A percentile compares a stretch with the other conserved stretches of the same genome.
These are phyloP conservation scores for Liquidambar formosana DNA, from an alignment of 164 flowering plant species.

Conservation along the genomic window DNA sequence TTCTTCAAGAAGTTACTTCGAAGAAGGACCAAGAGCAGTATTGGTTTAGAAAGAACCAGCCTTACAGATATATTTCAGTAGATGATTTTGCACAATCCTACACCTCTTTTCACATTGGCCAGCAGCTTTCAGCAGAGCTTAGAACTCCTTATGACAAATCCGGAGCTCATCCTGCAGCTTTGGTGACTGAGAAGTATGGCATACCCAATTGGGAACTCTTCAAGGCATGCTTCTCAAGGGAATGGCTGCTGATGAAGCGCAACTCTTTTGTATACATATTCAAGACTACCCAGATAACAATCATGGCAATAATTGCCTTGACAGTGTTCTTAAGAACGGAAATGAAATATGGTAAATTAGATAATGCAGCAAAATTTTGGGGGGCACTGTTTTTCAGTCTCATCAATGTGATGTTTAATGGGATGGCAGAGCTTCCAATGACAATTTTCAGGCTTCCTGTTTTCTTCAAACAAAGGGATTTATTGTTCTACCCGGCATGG, in stretches of 20 bases:
- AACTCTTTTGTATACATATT: conserved; percentile 55
- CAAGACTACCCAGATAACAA: conserved; percentile 57
- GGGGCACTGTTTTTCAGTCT: conserved; percentile 65
- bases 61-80: conserved; percentile 41
- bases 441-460: conserved; percentile 60
- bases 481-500: conserved; percentile 65
- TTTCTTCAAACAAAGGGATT: conserved; percentile 64
- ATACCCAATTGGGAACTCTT: conserved; percentile 53
- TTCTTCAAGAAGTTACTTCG: conserved; percentile 66
- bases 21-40: conserved; percentile 66
- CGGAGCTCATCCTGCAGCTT: conserved; percentile 53
- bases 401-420: conserved; percentile 65
- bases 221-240: conserved; percentile 54
- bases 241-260: conserved; percentile 58
- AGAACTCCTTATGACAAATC: conserved; percentile 44
- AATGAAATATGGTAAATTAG: conserved; percentile 40
- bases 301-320: conserved; percentile 48
- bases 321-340: conserved; percentile 58
- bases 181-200: conserved; percentile 49
- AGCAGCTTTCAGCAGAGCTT: conserved; percentile 35
- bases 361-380: conserved; percentile 48
- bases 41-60: conserved; percentile 39
- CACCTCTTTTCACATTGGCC: conserved; percentile 40
- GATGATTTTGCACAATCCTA: conserved; percentile 40
- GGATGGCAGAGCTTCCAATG: conserved; percentile 63